Conservation (phyloP, 305 asterid species). For the Fraxinus greggii region DNA sequence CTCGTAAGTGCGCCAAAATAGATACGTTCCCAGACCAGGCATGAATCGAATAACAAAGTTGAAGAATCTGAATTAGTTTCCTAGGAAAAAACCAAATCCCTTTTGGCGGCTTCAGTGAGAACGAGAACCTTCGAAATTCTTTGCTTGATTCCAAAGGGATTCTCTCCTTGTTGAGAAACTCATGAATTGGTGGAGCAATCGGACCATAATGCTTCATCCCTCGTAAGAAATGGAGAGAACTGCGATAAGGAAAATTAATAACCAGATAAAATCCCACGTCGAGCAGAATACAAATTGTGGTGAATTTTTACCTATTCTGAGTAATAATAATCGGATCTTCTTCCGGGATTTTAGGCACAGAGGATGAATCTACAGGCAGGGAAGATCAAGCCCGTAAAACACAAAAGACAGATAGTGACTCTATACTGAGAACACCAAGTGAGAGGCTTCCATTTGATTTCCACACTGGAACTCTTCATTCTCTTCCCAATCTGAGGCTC, state of each 20-base stretch:
- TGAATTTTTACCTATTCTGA: constrained; percentile 5
- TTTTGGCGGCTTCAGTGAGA: background rate
- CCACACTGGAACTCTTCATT: constrained; percentile 97
- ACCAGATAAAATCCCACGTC: background rate
- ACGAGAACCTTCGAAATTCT: background rate
- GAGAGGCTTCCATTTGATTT: constrained; percentile 84
- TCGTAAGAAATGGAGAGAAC: background rate
- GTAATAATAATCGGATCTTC: background rate
- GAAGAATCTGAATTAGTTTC: background rate
- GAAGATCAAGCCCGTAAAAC: constrained; percentile 56
- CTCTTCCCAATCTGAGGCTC: constrained; percentile 79
- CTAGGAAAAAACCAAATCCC: background rate
- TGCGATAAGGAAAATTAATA: background rate
- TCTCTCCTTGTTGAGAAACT: background rate
- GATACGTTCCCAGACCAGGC: background rate
- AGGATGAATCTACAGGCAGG: constrained; percentile 69
- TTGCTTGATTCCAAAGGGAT: background rate
- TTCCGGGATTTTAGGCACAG: constrained; percentile 36
- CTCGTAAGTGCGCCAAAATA: background rate
- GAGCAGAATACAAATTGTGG: constrained; percentile 13
- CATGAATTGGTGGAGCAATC: background rate
- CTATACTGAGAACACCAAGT: constrained; percentile 64
- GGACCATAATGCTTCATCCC: constrained; percentile 49
- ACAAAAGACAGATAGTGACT: constrained; percentile 52
- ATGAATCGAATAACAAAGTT: background rate